These are phyloP conservation scores for Xylariaceae sp. DNA, from an alignment of 2,329 filamentous ascomycete genomes.

Conservation along the genomic window DNA sequence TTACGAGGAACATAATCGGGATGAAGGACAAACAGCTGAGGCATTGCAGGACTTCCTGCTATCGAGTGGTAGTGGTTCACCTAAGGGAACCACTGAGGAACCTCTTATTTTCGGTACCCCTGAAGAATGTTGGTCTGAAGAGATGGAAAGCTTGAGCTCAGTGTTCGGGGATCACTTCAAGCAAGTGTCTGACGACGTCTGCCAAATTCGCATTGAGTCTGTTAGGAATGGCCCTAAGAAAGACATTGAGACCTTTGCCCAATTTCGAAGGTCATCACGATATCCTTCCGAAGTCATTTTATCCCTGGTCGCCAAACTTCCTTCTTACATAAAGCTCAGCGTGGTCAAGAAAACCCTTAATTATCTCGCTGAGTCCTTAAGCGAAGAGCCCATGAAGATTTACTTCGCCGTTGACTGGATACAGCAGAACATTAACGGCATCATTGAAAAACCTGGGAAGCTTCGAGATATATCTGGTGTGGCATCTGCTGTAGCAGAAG, in stretches of 20 bases:
- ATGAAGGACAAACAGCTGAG: slow-evolving; percentile 81
- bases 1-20: slow-evolving; percentile 71
- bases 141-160: slow-evolving; percentile 81
- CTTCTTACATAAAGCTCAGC: slow-evolving; percentile 92
- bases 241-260: slow-evolving; percentile 61
- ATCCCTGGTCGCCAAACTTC: slow-evolving; percentile 73
- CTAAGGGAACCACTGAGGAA: slow-evolving; percentile 47
- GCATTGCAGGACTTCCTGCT: slow-evolving; percentile 76
- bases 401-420: slow-evolving; percentile 93
- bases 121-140: slow-evolving; percentile 80
- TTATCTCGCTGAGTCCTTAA: slow-evolving; percentile 72
- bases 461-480: slow-evolving; percentile 85
- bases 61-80: slow-evolving; percentile 48
- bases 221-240: slow-evolving; percentile 58
- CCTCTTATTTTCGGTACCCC: slow-evolving; percentile 58
- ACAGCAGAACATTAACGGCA: slow-evolving; percentile 80
- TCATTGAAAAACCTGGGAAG: slow-evolving; percentile 84
- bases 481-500: slow-evolving; percentile 69
- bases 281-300: slow-evolving; percentile 79
- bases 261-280: slow-evolving; percentile 73
- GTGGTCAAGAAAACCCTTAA: slow-evolving; percentile 78
- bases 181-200: slow-evolving; percentile 66
- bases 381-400: slow-evolving; percentile 86
- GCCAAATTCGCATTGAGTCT: slow-evolving; percentile 70
- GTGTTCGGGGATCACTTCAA: slow-evolving; percentile 81